Conservation (phyloP, 2,329 filamentous ascomycete genomes). For the Alternaria incomplexa region DNA sequence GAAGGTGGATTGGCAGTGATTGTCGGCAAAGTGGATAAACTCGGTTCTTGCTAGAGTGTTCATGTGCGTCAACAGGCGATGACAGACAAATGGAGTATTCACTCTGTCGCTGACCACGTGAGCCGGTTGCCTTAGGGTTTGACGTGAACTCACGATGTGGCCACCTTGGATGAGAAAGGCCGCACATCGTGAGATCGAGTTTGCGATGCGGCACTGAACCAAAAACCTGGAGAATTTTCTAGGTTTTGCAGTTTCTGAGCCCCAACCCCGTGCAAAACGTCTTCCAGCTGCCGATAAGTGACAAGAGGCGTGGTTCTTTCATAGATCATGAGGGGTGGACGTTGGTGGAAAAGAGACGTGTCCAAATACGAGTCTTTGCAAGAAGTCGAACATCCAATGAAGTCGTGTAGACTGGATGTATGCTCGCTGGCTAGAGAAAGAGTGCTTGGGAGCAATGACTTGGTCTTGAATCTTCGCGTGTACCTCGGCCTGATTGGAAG, state of each 20-base stretch:
- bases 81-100: background rate
- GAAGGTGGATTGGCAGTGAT: background rate
- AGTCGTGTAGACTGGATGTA: background rate
- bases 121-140: background rate
- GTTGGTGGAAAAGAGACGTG: background rate
- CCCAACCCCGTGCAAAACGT: background rate
- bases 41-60: background rate
- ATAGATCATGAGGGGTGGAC: background rate
- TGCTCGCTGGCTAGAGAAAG: background rate
- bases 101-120: background rate
- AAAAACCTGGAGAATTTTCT: background rate
- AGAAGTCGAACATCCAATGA: background rate
- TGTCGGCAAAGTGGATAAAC: background rate
- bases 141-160: background rate
- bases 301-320: background rate
- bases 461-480: background rate
- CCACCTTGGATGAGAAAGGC: background rate
- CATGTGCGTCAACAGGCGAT: background rate
- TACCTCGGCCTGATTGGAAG: background rate
- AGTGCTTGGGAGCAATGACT: background rate
- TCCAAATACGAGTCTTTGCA: background rate
- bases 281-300: background rate
- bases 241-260: background rate
- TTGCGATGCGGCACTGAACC: background rate
- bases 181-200: background rate